Percentiles rank a stretch among this genome's conserved stretches.
phyloP scores from a whole-genome alignment of 2,329 filamentous ascomycete species.

The Scopulariopsis brevicaulis region DNA sequence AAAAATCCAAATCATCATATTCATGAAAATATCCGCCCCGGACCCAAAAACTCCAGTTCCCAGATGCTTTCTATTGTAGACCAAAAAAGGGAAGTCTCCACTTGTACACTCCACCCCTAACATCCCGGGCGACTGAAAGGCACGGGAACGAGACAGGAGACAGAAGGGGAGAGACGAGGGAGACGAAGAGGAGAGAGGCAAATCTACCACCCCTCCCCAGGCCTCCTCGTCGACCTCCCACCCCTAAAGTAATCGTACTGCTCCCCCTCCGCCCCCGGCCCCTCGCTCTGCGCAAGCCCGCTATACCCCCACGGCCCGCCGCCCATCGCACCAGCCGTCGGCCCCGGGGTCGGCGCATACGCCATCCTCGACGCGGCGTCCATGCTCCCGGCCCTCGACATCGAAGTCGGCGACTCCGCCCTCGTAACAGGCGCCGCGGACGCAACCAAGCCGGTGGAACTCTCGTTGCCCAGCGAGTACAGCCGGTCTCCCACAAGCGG shows the following conservation, averaged over 20 bases:
- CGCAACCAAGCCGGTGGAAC: conserved; percentile 37
- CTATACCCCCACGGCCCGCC: conserved; percentile 50
- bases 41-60: no score
- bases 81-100: no score
- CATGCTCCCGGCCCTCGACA: conserved; percentile 18
- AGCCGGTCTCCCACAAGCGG: conserved; percentile 20
- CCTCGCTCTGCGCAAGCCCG: conserved; percentile 42
- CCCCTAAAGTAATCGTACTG: conserved; percentile 48
- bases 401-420: conserved; percentile 11
- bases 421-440: conserved; percentile 34
- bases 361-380: conserved; percentile 14
- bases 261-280: conserved; percentile 28
- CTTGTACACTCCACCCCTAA: no score
- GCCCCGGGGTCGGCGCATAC: conserved; percentile 18
- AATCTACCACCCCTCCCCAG: conserved; percentile 27
- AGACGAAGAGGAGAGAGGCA: background rate
- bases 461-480: conserved; percentile 40
- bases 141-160: background rate
- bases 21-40: background rate
- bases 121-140: no score
- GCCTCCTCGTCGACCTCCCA: conserved; percentile 15
- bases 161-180: background rate
- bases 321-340: conserved; percentile 38
- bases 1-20: background rate
- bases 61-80: no score